These are phyloP conservation scores for Cladosporium sp. DNA, from an alignment of 2,329 filamentous ascomycete genomes.

Conservation along the genomic window DNA sequence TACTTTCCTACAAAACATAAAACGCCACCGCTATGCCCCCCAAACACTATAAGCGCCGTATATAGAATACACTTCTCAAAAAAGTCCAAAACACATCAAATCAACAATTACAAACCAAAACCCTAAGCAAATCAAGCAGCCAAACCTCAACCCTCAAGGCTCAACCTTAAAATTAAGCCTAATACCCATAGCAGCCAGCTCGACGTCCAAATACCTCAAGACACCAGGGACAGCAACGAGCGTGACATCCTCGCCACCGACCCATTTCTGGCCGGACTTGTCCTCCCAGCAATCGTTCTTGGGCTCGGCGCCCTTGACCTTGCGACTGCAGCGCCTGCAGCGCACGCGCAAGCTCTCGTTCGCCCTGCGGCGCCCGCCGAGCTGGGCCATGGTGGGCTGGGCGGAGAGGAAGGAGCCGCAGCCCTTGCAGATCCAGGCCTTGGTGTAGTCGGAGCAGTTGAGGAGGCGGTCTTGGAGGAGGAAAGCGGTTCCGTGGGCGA, in stretches of 20 bases:
- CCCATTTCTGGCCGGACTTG: slow-evolving; percentile 74
- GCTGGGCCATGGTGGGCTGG: slow-evolving; percentile 63
- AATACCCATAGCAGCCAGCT: slow-evolving; percentile 93
- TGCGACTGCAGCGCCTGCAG: slow-evolving; percentile 34
- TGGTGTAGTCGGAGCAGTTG: slow-evolving; percentile 93
- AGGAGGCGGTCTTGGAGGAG: slow-evolving; percentile 90
- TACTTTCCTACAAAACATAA: background rate
- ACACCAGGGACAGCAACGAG: slow-evolving; percentile 90
- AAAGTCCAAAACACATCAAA: no score
- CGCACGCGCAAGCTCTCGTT: slow-evolving; percentile 28
- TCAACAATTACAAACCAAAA: background rate
- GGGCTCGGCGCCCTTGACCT: slow-evolving; percentile 26
- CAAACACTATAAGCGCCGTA: background rate
- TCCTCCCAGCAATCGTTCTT: slow-evolving; percentile 77
- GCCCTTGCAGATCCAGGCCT: slow-evolving; percentile 79
- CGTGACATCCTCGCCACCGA: slow-evolving; percentile 85
- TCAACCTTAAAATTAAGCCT: slow-evolving; percentile 85
- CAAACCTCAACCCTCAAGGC: slow-evolving; percentile 33
- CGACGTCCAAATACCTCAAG: slow-evolving; percentile 87
- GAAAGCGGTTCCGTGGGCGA: slow-evolving; percentile 94
- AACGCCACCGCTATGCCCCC: slow-evolving; percentile 13
- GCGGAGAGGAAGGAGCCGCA: slow-evolving; percentile 91
- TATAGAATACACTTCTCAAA: no score
- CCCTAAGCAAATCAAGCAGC: background rate
- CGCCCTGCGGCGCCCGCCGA: slow-evolving; percentile 22